Percentiles rank a stretch among this genome's conserved stretches.
phyloP scores from a whole-genome alignment of 148 eudicot species.

The Bassia scoparia region DNA sequence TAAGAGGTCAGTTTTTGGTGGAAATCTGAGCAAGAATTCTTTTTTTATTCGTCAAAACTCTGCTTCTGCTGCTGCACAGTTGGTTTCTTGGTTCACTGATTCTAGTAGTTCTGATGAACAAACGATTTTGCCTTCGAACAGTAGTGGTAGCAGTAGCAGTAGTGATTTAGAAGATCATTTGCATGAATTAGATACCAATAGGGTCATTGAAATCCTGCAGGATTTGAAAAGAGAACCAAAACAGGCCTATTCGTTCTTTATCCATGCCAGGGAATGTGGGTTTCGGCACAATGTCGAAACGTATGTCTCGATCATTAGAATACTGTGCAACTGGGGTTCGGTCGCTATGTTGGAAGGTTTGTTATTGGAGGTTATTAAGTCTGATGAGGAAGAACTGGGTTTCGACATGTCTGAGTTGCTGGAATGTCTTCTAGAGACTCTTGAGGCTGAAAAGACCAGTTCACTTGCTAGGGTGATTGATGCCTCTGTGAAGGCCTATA shows the following conservation, averaged over 20 bases:
- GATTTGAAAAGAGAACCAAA: conserved; percentile 40
- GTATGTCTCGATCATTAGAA: conserved; percentile 46
- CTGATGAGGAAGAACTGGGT: conserved; percentile 29
- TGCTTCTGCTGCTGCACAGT: conserved; percentile 37
- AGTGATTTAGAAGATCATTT: conserved; percentile 13
- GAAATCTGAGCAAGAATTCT: conserved; percentile 14
- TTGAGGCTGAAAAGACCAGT: conserved; percentile 30
- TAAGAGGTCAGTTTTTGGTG: conserved; percentile 37
- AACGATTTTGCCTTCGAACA: not conserved
- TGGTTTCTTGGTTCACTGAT: conserved; percentile 33
- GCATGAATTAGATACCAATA: conserved; percentile 26
- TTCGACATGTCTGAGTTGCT: conserved; percentile 45
- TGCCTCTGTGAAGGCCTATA: conserved; percentile 56
- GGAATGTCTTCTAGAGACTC: conserved; percentile 38
- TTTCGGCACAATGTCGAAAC: conserved; percentile 46
- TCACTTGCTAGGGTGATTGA: conserved; percentile 40
- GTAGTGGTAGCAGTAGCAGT: not conserved
- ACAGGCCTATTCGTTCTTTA: conserved; percentile 42
- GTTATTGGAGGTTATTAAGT: conserved; percentile 41
- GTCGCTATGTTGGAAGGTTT: conserved; percentile 37
- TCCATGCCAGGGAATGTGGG: conserved; percentile 40
- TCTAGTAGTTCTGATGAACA: conserved; percentile 47
- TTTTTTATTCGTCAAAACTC: conserved; percentile 35
- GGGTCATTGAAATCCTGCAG: conserved; percentile 36
- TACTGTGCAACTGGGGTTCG: conserved; percentile 44